phyloP scores from a whole-genome alignment of 1,139 yeast genomes.

The Ogataea hybrid region DNA sequence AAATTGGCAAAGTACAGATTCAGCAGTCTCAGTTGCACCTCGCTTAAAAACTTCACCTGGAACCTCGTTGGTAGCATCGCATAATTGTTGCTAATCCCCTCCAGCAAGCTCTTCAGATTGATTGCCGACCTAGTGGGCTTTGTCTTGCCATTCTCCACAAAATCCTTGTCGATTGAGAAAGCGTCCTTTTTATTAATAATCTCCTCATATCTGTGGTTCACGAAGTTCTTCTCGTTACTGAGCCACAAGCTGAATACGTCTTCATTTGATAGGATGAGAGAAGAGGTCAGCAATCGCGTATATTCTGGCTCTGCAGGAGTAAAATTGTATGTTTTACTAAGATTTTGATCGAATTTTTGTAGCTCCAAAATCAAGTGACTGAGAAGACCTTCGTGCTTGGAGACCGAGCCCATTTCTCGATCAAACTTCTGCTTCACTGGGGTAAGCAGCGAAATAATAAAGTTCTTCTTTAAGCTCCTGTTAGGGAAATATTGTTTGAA shows the following conservation, averaged over 20 bases:
- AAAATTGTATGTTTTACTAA: constrained; percentile 54
- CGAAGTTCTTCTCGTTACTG: constrained; percentile 56
- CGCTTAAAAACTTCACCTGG: constrained; percentile 66
- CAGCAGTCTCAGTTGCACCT: constrained; percentile 64
- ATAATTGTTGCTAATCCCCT: constrained; percentile 65
- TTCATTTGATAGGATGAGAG: constrained; percentile 41
- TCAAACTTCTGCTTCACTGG: constrained; percentile 50
- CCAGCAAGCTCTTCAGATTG: constrained; percentile 59
- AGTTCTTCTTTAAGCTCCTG: constrained; percentile 40
- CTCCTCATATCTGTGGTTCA: constrained; percentile 55
- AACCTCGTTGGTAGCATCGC: constrained; percentile 55
- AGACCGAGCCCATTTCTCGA: constrained; percentile 36
- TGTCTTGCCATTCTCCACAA: constrained; percentile 43
- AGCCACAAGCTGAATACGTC: constrained; percentile 62
- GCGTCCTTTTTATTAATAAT: constrained; percentile 53
- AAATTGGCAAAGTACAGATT: constrained; percentile 58
- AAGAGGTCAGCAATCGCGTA: constrained; percentile 59
- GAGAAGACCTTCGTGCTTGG: constrained; percentile 44
- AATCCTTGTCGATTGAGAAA: constrained; percentile 61
- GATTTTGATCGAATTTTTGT: constrained; percentile 54
- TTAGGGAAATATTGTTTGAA: constrained; percentile 4
- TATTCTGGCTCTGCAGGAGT: constrained; percentile 35
- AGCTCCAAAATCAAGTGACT: constrained; percentile 63
- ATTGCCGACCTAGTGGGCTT: constrained; percentile 70
- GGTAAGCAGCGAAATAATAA: constrained; percentile 52